Evolutionary conservation across 768 basidiomycete genomes (phyloP).

Genomic region (Boletus barrowsii): DNA sequence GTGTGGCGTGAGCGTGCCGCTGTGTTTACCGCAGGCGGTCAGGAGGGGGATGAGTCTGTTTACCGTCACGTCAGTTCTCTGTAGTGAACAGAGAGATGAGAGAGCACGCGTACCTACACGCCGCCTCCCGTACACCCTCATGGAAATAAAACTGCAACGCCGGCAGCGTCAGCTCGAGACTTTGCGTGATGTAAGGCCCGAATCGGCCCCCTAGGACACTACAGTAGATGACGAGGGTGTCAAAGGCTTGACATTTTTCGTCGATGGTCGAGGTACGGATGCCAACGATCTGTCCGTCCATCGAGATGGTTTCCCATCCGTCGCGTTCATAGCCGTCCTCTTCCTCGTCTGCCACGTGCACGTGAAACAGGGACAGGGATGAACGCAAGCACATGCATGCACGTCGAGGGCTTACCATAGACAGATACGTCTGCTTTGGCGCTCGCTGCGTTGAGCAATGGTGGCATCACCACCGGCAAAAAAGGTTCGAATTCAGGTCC

Average conservation of each 20-base stretch:
- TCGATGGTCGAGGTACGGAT: conserved; percentile 80
- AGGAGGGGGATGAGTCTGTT: conserved; percentile 70
- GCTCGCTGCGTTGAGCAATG: conserved; percentile 62
- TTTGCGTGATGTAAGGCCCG: conserved; percentile 69
- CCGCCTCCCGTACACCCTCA: conserved; percentile 77
- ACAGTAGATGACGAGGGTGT: conserved; percentile 80
- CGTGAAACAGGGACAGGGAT: neutral
- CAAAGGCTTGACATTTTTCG: conserved; percentile 86
- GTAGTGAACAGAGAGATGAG: no score
- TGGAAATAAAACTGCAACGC: conserved; percentile 77
- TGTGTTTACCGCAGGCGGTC: conserved; percentile 62
- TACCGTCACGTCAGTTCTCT: neutral
- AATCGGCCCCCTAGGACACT: conserved; percentile 65
- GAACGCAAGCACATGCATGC: neutral
- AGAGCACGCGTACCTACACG: conserved; percentile 54
- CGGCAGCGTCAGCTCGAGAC: conserved; percentile 68
- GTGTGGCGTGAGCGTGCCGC: conserved; percentile 58
- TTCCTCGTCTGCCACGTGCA: conserved; percentile 48
- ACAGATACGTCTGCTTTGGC: conserved; percentile 79
- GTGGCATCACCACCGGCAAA: conserved; percentile 80
- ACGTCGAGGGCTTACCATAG: conserved; percentile 45
- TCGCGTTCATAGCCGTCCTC: conserved; percentile 58
- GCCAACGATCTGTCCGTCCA: conserved; percentile 75
- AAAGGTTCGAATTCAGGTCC: conserved; percentile 85
- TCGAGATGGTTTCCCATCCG: conserved; percentile 74